Base-by-base conservation (phyloP, 805 yeast genomes). In the Kazachstania psychrophila region DNA sequence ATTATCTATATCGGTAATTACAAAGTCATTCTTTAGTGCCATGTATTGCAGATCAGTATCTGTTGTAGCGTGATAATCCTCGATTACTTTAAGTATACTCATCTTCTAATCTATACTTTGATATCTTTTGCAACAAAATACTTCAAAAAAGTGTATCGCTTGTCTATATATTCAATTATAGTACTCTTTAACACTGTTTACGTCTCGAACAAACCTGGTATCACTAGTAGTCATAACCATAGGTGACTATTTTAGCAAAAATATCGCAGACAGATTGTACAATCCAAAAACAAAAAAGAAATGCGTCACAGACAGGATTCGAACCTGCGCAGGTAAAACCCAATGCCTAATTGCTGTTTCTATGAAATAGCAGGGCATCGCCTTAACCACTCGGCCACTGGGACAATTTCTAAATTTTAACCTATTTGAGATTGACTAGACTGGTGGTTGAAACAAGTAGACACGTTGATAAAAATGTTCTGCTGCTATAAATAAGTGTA, bases 301-400 rank as follows among this genome's bases (percentile, higher is more conserved):
- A 61, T 58, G 49, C 95, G 95, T 83, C 83, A 85, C 94, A 81
- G 94, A 84, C 95, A 86, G 94, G 95, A 85, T 85, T 85, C 95
- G 95, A 86, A 85, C 95, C 94, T 86, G 94, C 94, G 95, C 78
- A 75, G 80, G 85, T 77, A 79, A 69, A 79, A 75, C 85, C 80
- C 84, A 79, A 77, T 75, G 83, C 85, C 86, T 78, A 65, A 62
- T 72, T 69, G 69, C 74, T 69, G 48, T 58, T 50, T 45, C 41
- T 26, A 33, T 42, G 47, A 48, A 54, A 67, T 77, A 79, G 86
- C 85, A 79, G 87, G 86, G 86, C 78, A 77, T 75, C 87, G 83
- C 86, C 86, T 79, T 79, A 79, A 79, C 86, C 87, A 77, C 87
- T 79, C 86, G 85, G 87, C 83, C 86, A 79, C 84, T 72, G 83